Conservation (phyloP, 129 eudicot species). For the Escallonia rubra region DNA sequence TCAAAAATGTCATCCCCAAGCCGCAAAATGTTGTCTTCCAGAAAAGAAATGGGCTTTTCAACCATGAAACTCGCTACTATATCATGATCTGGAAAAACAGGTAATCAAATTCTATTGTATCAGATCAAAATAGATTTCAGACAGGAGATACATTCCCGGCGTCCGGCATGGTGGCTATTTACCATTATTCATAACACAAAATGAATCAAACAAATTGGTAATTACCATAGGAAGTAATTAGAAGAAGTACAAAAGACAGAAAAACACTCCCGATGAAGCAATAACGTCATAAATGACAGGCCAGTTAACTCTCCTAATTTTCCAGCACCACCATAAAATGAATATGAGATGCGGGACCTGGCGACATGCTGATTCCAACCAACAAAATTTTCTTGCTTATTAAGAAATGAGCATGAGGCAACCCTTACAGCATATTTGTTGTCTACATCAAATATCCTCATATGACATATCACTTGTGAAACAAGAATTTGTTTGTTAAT, state of each 20-base stretch:
- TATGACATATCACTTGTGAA: too few species aligned
- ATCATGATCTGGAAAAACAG: constrained; percentile 57
- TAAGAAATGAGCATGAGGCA: too few species aligned
- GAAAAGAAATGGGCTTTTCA: constrained; percentile 53
- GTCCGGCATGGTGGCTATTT: too few species aligned
- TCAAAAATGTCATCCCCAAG: constrained; percentile 78
- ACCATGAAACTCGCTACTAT: constrained; percentile 84
- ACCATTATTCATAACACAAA: too few species aligned
- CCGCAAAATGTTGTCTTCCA: constrained; percentile 52
- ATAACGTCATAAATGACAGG: constrained; percentile 2
- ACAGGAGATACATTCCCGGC: background rate
- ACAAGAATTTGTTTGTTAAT: too few species aligned
- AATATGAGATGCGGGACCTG: too few species aligned
- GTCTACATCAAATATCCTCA: too few species aligned
- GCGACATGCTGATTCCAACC: too few species aligned
- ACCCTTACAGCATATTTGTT: too few species aligned
- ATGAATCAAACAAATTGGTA: background rate
- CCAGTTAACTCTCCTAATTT: background rate
- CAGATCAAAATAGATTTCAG: constrained; percentile 9
- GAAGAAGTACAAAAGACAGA: constrained; percentile 4
- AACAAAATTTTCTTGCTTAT: too few species aligned
- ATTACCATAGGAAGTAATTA: background rate
- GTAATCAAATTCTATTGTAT: constrained; percentile 7
- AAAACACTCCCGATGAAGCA: constrained; percentile 5
- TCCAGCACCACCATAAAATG: too few species aligned